phyloP scores from a whole-genome alignment of 1,139 yeast genomes.

The Suhomyces terraborum region DNA sequence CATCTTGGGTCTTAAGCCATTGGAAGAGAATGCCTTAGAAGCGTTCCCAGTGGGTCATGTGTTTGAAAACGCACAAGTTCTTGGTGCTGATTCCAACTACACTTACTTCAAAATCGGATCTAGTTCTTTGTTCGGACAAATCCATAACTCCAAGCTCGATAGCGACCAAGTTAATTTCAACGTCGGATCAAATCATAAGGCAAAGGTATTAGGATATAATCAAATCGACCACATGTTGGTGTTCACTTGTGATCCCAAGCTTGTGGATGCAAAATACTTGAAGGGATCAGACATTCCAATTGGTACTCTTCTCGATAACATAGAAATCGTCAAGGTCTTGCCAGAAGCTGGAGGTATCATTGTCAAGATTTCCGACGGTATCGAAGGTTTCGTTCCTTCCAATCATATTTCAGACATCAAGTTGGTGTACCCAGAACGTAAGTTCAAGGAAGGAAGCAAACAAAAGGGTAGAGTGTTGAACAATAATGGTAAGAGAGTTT shows the following conservation, averaged over 20 bases:
- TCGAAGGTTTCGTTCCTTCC: constrained; percentile 75
- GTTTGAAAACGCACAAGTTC: constrained; percentile 59
- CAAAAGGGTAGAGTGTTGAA: constrained; percentile 69
- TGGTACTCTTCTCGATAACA: constrained; percentile 64
- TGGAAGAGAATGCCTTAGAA: constrained; percentile 45
- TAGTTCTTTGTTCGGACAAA: constrained; percentile 60
- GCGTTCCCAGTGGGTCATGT: constrained; percentile 80
- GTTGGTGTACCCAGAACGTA: constrained; percentile 86
- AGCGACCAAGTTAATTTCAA: constrained; percentile 55
- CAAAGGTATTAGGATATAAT: constrained; percentile 76
- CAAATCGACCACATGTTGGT: constrained; percentile 64
- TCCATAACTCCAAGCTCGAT: constrained; percentile 70
- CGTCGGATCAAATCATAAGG: constrained; percentile 66
- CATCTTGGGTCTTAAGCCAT: constrained; percentile 34
- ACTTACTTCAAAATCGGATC: constrained; percentile 61
- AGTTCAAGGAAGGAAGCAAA: constrained; percentile 80
- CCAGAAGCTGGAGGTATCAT: constrained; percentile 66
- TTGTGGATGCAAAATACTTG: constrained; percentile 65
- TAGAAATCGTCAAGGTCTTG: constrained; percentile 63
- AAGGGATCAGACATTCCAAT: constrained; percentile 70
- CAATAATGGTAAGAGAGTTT: constrained; percentile 44
- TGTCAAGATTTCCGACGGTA: constrained; percentile 63
- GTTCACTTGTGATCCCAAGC: constrained; percentile 67
- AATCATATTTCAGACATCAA: constrained; percentile 82
- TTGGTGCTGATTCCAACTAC: constrained; percentile 58